phyloP scores from a whole-genome alignment of 2,329 filamentous ascomycete genomes.

The Tolypocladium ovalisporum region DNA sequence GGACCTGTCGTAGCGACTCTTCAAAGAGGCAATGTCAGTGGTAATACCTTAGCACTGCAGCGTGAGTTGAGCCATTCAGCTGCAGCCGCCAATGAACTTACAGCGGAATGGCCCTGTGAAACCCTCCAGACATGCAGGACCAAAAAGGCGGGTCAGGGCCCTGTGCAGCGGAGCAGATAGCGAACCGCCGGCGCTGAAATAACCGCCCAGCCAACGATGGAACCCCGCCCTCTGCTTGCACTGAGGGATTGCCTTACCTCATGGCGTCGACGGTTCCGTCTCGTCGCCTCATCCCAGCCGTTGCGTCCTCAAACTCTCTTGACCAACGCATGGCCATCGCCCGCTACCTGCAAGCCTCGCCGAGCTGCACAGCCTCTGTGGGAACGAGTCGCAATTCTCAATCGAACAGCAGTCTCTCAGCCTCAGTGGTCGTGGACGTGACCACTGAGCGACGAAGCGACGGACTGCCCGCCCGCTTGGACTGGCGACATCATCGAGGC shows the following conservation, averaged over 20 bases:
- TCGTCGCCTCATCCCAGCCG: neutral
- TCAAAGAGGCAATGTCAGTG: neutral
- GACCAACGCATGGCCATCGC: neutral
- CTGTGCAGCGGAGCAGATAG: neutral
- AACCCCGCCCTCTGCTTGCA: neutral
- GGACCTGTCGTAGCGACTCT: neutral
- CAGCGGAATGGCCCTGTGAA: neutral
- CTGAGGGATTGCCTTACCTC: no score
- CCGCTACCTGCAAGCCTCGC: neutral
- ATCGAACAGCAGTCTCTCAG: neutral
- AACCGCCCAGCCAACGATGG: neutral
- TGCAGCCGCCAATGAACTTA: neutral
- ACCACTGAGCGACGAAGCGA: neutral
- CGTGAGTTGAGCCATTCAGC: neutral
- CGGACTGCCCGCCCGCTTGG: neutral
- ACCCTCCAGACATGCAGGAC: neutral
- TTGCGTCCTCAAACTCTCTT: neutral
- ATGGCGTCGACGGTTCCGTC: neutral
- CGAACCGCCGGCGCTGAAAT: neutral
- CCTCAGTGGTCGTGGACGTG: neutral
- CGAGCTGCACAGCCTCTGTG: neutral
- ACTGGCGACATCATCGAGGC: neutral
- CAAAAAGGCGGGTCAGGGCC: neutral
- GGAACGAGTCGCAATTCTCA: no score
- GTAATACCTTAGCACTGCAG: neutral